phyloP scores from a whole-genome alignment of 1,284 basidiomycete genomes.

The Ceratobasidium sp. region DNA sequence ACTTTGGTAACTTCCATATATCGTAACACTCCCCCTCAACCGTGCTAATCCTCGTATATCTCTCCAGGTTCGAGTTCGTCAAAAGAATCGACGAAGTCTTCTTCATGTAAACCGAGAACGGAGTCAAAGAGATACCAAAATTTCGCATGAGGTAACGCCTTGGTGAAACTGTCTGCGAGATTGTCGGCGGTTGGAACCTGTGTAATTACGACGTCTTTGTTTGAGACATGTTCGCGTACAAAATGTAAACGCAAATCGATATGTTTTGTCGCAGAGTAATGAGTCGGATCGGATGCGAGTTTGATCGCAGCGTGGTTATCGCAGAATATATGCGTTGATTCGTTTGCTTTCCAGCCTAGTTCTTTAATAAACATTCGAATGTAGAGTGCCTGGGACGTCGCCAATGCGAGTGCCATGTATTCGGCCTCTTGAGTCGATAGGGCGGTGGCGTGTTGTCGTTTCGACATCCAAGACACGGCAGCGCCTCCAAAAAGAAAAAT shows the following conservation, averaged over 20 bases:
- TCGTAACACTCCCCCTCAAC: not conserved
- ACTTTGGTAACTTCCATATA: too few relatives aligned
- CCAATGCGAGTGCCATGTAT: conserved; percentile 55
- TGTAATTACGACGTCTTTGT: not conserved
- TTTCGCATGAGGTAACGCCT: conserved; percentile 33
- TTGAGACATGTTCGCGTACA: conserved; percentile 51
- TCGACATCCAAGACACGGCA: conserved; percentile 60
- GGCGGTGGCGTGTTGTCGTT: conserved; percentile 59
- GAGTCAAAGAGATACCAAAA: conserved; percentile 9
- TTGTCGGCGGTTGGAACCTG: conserved; percentile 51
- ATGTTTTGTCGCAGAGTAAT: conserved; percentile 54
- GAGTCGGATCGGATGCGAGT: conserved; percentile 51
- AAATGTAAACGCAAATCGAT: conserved; percentile 55
- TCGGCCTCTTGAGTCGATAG: conserved; percentile 61
- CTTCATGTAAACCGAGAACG: not conserved
- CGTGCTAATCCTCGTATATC: not conserved
- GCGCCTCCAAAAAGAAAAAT: conserved; percentile 56
- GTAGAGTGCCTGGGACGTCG: conserved; percentile 54
- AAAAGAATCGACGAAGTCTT: not conserved
- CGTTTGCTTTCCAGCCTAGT: conserved; percentile 48
- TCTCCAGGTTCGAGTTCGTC: not conserved
- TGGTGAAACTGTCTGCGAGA: conserved; percentile 53
- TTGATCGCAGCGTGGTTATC: conserved; percentile 55
- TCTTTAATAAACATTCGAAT: conserved; percentile 52
- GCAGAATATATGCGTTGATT: conserved; percentile 49